Base-by-base conservation (phyloP, 108 stramenopile genomes). In the Aureococcus anophagefferens region DNA sequence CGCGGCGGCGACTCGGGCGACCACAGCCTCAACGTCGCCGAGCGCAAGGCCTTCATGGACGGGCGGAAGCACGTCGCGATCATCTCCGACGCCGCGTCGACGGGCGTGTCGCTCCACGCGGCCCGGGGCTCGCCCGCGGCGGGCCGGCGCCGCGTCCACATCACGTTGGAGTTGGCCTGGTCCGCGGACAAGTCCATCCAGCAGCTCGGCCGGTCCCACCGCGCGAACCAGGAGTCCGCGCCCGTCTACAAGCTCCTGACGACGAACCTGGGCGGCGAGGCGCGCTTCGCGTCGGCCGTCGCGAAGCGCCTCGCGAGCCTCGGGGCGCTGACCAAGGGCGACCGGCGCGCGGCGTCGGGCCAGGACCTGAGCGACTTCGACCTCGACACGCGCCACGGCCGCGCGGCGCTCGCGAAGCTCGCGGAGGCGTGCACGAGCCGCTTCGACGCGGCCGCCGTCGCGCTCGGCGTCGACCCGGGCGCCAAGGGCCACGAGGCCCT, bases 131-230 rank as follows among this genome's bases (percentile, higher is more conserved):
- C 80, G 68, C 66, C 67, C 18, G 68, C 76, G 33, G 70, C 68
- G 46, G 75, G 86, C 46, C 77, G 69, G 46, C 72, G 88, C 13
- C 82, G 92, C 5, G 81, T 90, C 25, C 92, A 93, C 76, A 85
- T 89, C 46, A 91, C 90, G 44, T 81, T 91, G 45, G 92, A 92
- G 77, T 83, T 92, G n/a, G 87, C 91, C 3, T 92, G 91, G 91
- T 82, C 88, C 18, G 91, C 91, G 3, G 91, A 92, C 75, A 90
- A 88, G 75, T 89, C 89, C 5, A 87, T 91, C n/a, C 90, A 93
- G 80, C 92, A 93, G 66, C 76, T 93, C 32, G 92, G 92, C 9
- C 73, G 92, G 33, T 73, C 85, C n/a, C 92, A 93, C 77, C 80
- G 92, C 30, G 76, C 88, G 67, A 87, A 81, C n/a, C 86, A 88